Evolutionary conservation across 2,329 filamentous ascomycete genomes (phyloP), one percentile per base, ranked within the genome.

Genomic region (Fusarium sulawesiense): DNA sequence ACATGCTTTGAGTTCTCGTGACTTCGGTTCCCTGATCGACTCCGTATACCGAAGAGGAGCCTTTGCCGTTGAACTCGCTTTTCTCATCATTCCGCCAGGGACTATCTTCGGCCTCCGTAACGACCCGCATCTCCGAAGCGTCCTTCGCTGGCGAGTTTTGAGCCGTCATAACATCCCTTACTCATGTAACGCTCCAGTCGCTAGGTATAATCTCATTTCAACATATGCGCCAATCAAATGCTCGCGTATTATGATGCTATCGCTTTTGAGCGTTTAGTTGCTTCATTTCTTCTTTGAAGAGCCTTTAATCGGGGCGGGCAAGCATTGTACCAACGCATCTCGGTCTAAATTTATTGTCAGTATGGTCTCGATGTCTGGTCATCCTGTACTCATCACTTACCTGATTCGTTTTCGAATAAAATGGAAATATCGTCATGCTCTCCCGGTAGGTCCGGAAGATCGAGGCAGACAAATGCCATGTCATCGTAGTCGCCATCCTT

Each of bases 371-470:
- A 14, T 23, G 7, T 30, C 32, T 12, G 9, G 18, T 16, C 40
- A 9, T 37, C 18, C 21, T 41, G 20, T 42, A n/a, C 12, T 30
- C 21, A 20, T 27, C 54, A 85, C 91, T 83, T 80, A 94, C 92
- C 91, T 75, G 86, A 83, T 77, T 93, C 91, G 47, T 86, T 90
- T 70, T 97, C 93, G 83, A 98, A 98, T 65, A 91, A 81, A 75
- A 98, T 90, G 13, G 91, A 88, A 72, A 98, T 93, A 81, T 98
- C 94, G 78, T 97, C 94, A 80, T 97, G 93, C 81, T 97, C 94
- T 53, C 93, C 93, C 2, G 94, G 93, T 79, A 97, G 92, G 74
- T 97, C 94, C 20, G 94, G 91, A 79, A 94, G 88, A 79, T 97
- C 94, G 62, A 97, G 81, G 77, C 93, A 96, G 41, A 97, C 86